phyloP scores from a whole-genome alignment of 2,329 filamentous ascomycete genomes.

The Sclerotinia spermophila region DNA sequence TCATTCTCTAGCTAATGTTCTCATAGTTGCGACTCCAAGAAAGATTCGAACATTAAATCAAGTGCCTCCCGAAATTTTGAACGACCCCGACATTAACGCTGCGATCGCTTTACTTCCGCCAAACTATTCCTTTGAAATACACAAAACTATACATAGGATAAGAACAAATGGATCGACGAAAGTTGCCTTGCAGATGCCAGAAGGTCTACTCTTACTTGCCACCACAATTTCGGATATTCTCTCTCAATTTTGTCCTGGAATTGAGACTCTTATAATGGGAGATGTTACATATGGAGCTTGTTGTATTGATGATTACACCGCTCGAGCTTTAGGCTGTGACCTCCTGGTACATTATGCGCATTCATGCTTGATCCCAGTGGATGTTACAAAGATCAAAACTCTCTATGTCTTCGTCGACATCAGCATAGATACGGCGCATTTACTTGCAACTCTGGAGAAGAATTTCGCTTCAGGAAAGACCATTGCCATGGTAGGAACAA shows the following conservation, averaged over 20 bases:
- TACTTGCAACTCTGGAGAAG: constrained; percentile 79
- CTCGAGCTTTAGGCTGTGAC: constrained; percentile 88
- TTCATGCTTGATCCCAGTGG: constrained; percentile 92
- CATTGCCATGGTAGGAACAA: constrained; percentile 90
- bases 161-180: constrained; percentile 73
- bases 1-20: constrained; percentile 26
- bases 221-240: constrained; percentile 97
- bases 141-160: constrained; percentile 95
- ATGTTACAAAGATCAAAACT: constrained; percentile 94
- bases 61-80: constrained; percentile 80
- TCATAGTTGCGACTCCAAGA: constrained; percentile 64
- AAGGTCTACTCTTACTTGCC: constrained; percentile 90
- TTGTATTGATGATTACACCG: constrained; percentile 98
- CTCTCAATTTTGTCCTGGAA: constrained; percentile 86
- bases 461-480: constrained; percentile 85
- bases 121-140: constrained; percentile 99
- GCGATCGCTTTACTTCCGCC: constrained; percentile 81
- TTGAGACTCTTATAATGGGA: constrained; percentile 96
- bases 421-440: constrained; percentile 84
- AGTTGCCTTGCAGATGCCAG: constrained; percentile 94
- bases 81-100: constrained; percentile 80
- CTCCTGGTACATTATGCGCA: constrained; percentile 95
- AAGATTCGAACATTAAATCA: constrained; percentile 82
- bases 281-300: constrained; percentile 98
- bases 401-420: constrained; percentile 99